Base-by-base conservation (phyloP, 495 filamentous ascomycete species). In the Aspergillus kassunensis region DNA sequence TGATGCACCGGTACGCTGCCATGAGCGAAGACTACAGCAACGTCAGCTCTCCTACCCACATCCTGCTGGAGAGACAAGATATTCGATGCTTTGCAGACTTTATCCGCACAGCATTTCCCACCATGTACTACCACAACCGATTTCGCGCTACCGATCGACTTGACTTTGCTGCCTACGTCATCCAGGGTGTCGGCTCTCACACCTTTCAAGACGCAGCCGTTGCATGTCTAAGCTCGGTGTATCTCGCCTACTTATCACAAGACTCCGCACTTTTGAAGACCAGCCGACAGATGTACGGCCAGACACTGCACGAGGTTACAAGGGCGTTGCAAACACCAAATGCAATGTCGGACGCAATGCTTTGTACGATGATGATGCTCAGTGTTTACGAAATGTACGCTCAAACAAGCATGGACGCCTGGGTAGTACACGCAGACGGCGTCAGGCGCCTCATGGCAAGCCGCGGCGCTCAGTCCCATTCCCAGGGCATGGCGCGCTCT, bases 341-440 rank as follows among this genome's bases (percentile, higher is more conserved):
- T 6, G 63, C 62, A 2, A 56, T 56, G 36, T 67, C 63, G 0
- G 63, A 64, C 40, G 65, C 60, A 15, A 69, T 69, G 62, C 44
- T 71, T 0, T 62, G 64, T 39, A 59, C 66, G 2, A 49, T 58
- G 8, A 68, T 71, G 55, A 61, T 69, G 55, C 60, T 71, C n/a
- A 64, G 64, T 15, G 56, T 69, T 5, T 71, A 61, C 47, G 68
- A 71, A 37, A 71, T 69, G 66, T 66, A 65, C 33, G 65, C 65
- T 18, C 65, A 61, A 31, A 66, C 68, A 11, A 60, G 50, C 8
- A 54, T 53, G 11, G 58, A 61, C 21, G 62, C 63, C 5, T 71
- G 66, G 66, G 61, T 64, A 3, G 53, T 64, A n/a, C 68, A 71
- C 19, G 60, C 59, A 0, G 63, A 68, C 13, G 66, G 59, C 0